These are phyloP conservation scores for Anisodus acutangulus DNA, from an alignment of 257 asterid genomes.

Conservation along the genomic window DNA sequence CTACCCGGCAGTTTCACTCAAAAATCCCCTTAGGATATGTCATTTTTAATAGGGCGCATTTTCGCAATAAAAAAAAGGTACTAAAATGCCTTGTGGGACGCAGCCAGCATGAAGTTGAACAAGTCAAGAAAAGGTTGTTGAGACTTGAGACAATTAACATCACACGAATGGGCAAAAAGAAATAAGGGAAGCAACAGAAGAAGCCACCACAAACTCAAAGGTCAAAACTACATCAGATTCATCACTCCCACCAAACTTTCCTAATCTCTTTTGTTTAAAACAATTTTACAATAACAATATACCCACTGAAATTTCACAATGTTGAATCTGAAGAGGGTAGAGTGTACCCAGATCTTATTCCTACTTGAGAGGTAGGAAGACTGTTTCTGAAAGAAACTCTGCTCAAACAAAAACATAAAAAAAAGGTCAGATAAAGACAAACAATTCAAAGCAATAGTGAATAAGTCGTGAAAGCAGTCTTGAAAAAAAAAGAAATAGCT, in stretches of 20 bases:
- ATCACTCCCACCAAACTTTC: background rate
- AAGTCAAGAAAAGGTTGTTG: conserved; percentile 15
- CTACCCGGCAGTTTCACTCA: background rate
- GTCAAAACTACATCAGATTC: background rate
- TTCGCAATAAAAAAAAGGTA: background rate
- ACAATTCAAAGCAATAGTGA: too few relatives aligned
- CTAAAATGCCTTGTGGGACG: background rate
- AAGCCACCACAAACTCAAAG: background rate
- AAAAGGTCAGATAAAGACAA: too few relatives aligned
- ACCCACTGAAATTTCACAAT: too few relatives aligned
- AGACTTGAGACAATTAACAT: background rate
- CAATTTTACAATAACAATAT: too few relatives aligned
- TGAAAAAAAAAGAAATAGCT: too few relatives aligned
- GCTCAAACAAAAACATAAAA: too few relatives aligned
- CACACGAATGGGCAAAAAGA: background rate
- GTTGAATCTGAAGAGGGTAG: too few relatives aligned
- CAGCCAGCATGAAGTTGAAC: background rate
- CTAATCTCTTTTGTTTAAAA: background rate
- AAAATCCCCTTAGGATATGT: background rate
- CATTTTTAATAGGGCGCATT: background rate
- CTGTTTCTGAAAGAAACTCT: too few relatives aligned
- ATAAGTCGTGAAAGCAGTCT: too few relatives aligned
- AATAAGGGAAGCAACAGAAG: background rate
- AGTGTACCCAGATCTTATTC: too few relatives aligned
- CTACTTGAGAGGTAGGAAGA: too few relatives aligned